A percentile compares a stretch with the other conserved stretches of the same genome.
Conservation (phyloP, 2,329 filamentous ascomycete genomes). For the Emmonsiellopsis sp. region DNA sequence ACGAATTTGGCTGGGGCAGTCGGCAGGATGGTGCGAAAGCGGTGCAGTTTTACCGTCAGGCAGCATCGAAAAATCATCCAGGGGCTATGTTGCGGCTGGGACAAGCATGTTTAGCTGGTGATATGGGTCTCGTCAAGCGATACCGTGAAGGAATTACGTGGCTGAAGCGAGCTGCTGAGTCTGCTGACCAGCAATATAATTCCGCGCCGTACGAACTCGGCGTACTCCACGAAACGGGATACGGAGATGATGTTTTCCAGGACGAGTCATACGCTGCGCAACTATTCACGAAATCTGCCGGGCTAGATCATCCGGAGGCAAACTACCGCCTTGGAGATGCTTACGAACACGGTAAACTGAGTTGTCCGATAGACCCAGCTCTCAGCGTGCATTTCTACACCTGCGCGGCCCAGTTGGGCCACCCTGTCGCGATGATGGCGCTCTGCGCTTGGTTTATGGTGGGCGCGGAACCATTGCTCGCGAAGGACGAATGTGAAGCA, state of each 20-base stretch:
- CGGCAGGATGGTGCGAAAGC: slow-evolving; percentile 84
- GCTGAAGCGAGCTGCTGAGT: slow-evolving; percentile 86
- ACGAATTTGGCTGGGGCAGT: slow-evolving; percentile 97
- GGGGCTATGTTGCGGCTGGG: slow-evolving; percentile 90
- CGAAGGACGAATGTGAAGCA: slow-evolving; percentile 91
- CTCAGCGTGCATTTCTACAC: slow-evolving; percentile 98
- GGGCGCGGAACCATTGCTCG: slow-evolving; percentile 79
- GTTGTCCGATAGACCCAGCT: slow-evolving; percentile 81
- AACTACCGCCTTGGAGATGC: slow-evolving; percentile 87
- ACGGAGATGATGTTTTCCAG: slow-evolving; percentile 85
- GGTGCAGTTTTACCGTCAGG: slow-evolving; percentile 82
- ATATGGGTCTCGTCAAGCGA: slow-evolving; percentile 72
- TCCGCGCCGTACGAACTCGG: slow-evolving; percentile 85
- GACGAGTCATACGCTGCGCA: slow-evolving; percentile 87
- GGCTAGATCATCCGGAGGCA: slow-evolving; percentile 79
- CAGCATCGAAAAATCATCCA: slow-evolving; percentile 87
- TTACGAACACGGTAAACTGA: slow-evolving; percentile 84
- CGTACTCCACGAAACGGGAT: slow-evolving; percentile 82
- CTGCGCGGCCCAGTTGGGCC: slow-evolving; percentile 72
- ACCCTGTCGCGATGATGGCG: slow-evolving; percentile 91
- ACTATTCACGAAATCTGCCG: slow-evolving; percentile 86
- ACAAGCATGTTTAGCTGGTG: slow-evolving; percentile 78
- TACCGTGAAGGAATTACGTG: slow-evolving; percentile 92
- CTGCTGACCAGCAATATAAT: slow-evolving; percentile 86
- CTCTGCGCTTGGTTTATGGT: slow-evolving; percentile 98